Evolutionary conservation across 225 moss, liverwort and hornwort genomes (phyloP).

Genomic region (Straminergon stramineum): DNA sequence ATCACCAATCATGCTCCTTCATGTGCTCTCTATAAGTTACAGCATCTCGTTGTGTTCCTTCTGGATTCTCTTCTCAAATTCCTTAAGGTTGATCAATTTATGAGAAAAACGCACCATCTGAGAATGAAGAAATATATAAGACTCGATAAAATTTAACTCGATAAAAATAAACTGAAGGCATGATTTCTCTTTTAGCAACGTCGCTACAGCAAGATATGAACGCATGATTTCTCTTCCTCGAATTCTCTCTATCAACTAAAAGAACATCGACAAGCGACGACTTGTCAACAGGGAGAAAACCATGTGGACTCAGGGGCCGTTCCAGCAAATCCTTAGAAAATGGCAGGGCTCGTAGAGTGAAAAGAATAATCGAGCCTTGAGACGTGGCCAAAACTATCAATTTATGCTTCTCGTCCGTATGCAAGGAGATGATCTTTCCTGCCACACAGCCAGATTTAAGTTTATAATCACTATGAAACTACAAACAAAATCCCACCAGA

Average conservation of each 20-base stretch:
- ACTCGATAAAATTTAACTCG: neutral
- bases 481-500: neutral
- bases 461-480: neutral
- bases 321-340: neutral
- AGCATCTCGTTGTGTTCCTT: slow-evolving; percentile 53
- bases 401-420: slow-evolving; percentile 16
- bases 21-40: slow-evolving; percentile 37
- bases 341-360: neutral
- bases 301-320: neutral
- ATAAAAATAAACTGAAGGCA: neutral
- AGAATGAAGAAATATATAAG: neutral
- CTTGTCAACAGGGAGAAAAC: neutral
- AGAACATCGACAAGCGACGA: neutral
- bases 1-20: slow-evolving; percentile 52
- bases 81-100: slow-evolving; percentile 5
- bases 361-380: neutral
- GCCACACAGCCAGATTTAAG: neutral
- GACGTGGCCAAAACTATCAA: neutral
- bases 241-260: neutral
- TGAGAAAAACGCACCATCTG: neutral
- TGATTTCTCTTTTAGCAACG: neutral
- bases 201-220: neutral
- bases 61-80: slow-evolving; percentile 11
- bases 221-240: neutral
- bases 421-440: slow-evolving; percentile 13